phyloP scores from a whole-genome alignment of 176 grass and related monocot genomes.

The Eleusine indica region DNA sequence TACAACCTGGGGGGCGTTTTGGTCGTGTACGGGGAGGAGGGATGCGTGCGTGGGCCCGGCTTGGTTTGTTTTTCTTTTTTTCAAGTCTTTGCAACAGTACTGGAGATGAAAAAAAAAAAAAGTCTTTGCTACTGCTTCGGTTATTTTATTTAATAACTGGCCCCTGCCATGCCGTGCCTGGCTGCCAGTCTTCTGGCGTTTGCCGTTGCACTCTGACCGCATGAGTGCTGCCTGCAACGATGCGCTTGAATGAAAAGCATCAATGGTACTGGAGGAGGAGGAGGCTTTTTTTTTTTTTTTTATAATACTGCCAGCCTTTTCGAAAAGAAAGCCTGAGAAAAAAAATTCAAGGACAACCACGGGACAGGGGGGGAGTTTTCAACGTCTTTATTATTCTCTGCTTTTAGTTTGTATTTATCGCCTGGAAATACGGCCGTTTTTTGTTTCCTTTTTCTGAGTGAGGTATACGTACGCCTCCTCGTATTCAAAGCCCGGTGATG shows the following conservation, averaged over 20 bases:
- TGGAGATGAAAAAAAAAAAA: too few relatives aligned
- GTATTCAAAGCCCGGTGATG: background rate
- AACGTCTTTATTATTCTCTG: background rate
- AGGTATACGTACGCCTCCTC: background rate
- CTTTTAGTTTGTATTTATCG: background rate
- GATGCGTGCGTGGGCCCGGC: background rate
- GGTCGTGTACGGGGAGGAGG: background rate
- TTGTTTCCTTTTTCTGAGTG: background rate
- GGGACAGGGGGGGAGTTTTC: constrained; percentile 1
- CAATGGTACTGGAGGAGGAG: background rate
- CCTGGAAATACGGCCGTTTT: background rate
- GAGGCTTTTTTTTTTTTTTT: background rate
- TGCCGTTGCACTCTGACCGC: constrained; percentile 1
- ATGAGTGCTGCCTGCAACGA: constrained; percentile 10
- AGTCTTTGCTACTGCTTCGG: too few relatives aligned
- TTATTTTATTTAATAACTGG: too few relatives aligned
- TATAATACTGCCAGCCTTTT: background rate
- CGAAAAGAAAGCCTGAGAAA: background rate
- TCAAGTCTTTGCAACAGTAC: too few relatives aligned
- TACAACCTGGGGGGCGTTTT: background rate
- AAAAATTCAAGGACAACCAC: constrained; percentile 2
- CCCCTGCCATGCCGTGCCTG: background rate
- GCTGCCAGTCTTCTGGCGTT: background rate
- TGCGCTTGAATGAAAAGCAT: constrained; percentile 18
- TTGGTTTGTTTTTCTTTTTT: background rate